These are phyloP conservation scores for Naganishia sp. DNA, from an alignment of 1,284 basidiomycete species.

Conservation along the genomic window DNA sequence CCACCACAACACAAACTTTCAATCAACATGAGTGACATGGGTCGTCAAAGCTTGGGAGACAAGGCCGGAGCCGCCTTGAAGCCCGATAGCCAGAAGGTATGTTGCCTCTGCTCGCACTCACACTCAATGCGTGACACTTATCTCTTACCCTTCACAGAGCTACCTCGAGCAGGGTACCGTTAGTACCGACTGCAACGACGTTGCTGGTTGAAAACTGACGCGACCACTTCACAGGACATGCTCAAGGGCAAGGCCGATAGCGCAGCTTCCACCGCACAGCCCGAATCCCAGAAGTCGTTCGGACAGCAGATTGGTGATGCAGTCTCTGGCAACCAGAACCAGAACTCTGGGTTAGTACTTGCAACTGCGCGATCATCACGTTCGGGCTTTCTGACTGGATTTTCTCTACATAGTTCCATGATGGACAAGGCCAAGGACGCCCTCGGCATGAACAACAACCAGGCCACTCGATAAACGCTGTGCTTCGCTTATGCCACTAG, in stretches of 20 bases:
- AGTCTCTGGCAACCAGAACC: slow-evolving; percentile 43
- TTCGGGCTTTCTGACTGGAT: background rate
- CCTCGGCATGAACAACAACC: slow-evolving; percentile 34
- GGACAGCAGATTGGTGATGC: slow-evolving; percentile 41
- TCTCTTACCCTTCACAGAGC: slow-evolving; percentile 2
- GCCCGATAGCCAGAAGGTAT: slow-evolving; percentile 44
- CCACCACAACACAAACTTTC: slow-evolving; percentile 13
- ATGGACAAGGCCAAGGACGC: slow-evolving; percentile 42
- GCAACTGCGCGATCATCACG: background rate
- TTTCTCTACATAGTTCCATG: slow-evolving; percentile 24
- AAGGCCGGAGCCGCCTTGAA: slow-evolving; percentile 46
- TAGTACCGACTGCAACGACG: too few species aligned
- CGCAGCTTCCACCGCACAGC: slow-evolving; percentile 44
- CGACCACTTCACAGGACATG: slow-evolving; percentile 32
- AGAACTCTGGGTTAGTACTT: slow-evolving; percentile 37
- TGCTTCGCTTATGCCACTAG: background rate
- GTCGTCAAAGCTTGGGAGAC: slow-evolving; percentile 44
- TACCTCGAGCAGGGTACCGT: slow-evolving; percentile 43
- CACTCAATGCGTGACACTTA: background rate
- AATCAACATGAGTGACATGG: slow-evolving; percentile 37
- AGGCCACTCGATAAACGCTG: background rate
- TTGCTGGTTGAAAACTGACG: too few species aligned
- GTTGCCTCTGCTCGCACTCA: background rate
- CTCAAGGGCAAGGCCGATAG: slow-evolving; percentile 44
- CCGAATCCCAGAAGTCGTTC: slow-evolving; percentile 40